Evolutionary conservation across 2,329 filamentous ascomycete genomes (phyloP), one percentile per base, ranked within the genome.

Genomic region (Fusarium siculi): DNA sequence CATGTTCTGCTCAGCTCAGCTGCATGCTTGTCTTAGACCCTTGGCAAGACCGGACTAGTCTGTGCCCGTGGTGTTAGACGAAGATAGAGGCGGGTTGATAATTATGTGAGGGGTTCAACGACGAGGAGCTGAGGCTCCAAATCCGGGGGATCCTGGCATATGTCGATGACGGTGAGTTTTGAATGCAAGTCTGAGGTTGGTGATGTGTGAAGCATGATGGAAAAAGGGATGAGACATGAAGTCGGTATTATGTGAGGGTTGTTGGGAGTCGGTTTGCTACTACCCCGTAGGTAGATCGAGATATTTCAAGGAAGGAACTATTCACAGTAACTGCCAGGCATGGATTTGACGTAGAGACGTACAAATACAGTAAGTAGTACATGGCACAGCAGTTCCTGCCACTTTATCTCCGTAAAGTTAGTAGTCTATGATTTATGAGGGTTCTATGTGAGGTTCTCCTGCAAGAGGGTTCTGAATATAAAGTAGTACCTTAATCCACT

Each of bases 21-120:
- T 36, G 34, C 34, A 63, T 66, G 66, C 50, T 34, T 76, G 74
- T 70, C 67, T 76, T 68, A 63, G 63, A 75, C 57, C 58, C 63
- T 72, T 64, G 28, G 32, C 28, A 50, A 32, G 36, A 36, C 61
- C 44, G 54, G 49, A 63, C 50, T 62, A 64, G 49, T 53, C 50
- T 34, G 53, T 52, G 44, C 43, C 47, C 18, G 57, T 55, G 34
- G 47, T 59, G 42, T 52, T 53, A 57, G 36, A 58, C 32, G 42
- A 42, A 39, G 54, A n/a, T 55, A 59, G 42, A 56, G 39, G 44
- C 49, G 39, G 39, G 61, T 46, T 72, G 25, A 43, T 37, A 21
- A 30, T 11, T 47, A 75, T 66, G 74, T 42, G 72, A 76, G 67
- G 72, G 66, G 65, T 34, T 39, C 36, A 52, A 36, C 32, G 43